Conservation (phyloP, 495 filamentous ascomycete genomes). For the Neurospora sp. region DNA sequence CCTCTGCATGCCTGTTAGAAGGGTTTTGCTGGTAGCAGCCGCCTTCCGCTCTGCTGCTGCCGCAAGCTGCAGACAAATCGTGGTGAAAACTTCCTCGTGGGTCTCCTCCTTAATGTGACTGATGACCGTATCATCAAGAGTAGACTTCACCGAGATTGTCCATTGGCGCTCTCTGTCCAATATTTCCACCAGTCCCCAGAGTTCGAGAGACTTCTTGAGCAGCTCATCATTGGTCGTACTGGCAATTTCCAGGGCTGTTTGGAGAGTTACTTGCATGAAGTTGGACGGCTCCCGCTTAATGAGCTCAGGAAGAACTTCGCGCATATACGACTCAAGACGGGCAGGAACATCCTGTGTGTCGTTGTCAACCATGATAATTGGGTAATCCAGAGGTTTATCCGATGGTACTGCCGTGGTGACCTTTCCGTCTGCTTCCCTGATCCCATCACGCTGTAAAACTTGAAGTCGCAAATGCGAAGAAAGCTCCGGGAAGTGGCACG, state of each 20-base stretch:
- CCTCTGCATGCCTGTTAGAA: conserved; percentile 68
- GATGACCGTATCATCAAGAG: conserved; percentile 16
- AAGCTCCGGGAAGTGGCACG: conserved; percentile 55
- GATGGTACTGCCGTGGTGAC: conserved; percentile 29
- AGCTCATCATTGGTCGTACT: conserved; percentile 50
- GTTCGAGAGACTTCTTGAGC: conserved; percentile 55
- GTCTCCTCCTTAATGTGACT: conserved; percentile 30
- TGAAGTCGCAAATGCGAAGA: conserved; percentile 42
- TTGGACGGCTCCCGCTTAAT: conserved; percentile 55
- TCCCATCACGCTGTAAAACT: conserved; percentile 40
- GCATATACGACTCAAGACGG: conserved; percentile 62
- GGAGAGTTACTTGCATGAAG: conserved; percentile 58
- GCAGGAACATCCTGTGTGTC: conserved; percentile 57
- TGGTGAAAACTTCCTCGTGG: conserved; percentile 35
- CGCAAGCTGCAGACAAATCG: conserved; percentile 58
- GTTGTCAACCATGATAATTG: conserved; percentile 51
- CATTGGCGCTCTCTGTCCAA: conserved; percentile 59
- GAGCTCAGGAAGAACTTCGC: conserved; percentile 49
- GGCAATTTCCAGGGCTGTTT: conserved; percentile 45
- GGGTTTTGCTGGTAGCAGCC: conserved; percentile 49
- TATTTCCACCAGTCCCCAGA: conserved; percentile 69
- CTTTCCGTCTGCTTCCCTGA: conserved; percentile 27
- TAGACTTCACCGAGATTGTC: conserved; percentile 41
- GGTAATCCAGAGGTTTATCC: conserved; percentile 18
- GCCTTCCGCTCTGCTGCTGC: conserved; percentile 68